phyloP scores from a whole-genome alignment of 768 basidiomycete species.

The Suillus variegatus region DNA sequence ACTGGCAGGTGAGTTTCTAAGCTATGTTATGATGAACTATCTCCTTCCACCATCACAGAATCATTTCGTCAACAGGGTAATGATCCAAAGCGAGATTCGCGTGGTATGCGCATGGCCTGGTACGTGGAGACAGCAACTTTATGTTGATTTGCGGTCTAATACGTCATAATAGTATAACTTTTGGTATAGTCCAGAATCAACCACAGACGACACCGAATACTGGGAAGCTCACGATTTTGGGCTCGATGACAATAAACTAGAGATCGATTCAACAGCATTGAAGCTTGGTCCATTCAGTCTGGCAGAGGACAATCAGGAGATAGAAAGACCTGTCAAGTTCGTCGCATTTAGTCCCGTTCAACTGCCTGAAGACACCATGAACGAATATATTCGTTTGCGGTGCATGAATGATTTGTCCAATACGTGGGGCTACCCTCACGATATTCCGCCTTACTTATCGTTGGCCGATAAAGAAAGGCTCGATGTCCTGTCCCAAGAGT shows the following conservation, averaged over 20 bases:
- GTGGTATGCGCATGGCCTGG: constrained; percentile 4
- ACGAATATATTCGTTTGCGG: neutral
- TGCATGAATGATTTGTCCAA: neutral
- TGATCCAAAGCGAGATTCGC: neutral
- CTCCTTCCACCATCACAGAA: neutral
- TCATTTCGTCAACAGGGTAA: neutral
- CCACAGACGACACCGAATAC: neutral
- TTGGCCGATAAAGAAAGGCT: neutral
- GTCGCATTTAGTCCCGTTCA: neutral
- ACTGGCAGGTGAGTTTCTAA: neutral
- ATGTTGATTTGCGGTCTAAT: neutral
- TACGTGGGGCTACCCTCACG: neutral
- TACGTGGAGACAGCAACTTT: neutral
- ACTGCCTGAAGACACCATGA: neutral
- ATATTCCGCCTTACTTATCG: neutral
- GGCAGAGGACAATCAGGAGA: no score
- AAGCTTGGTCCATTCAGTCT: neutral
- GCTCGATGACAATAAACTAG: neutral
- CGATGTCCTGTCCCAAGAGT: neutral
- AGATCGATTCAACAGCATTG: neutral
- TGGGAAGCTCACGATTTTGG: neutral
- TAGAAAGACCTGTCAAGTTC: neutral
- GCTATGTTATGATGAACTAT: no score
- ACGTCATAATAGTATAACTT: neutral
- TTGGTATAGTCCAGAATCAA: neutral